Conservation (phyloP, 805 yeast genomes). For the Spathaspora passalidarum region DNA sequence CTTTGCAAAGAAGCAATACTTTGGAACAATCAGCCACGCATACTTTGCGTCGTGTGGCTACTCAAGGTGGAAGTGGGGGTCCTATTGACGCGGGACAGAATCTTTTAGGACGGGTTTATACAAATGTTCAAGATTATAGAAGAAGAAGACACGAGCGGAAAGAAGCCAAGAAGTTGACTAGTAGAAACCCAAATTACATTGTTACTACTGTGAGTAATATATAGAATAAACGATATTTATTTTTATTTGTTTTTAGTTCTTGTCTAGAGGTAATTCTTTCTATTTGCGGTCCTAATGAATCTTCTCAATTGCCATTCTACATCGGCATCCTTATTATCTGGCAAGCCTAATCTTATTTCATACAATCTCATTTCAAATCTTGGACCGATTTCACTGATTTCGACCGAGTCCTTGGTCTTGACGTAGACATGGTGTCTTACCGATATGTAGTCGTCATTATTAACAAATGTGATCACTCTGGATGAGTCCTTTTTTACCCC, state of each 20-base stretch:
- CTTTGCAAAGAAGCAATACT: slow-evolving; percentile 28
- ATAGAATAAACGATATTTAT: not conserved
- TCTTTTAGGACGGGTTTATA: slow-evolving; percentile 10
- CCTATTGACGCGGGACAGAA: slow-evolving; percentile 11
- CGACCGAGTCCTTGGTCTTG: slow-evolving; percentile 82
- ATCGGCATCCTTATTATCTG: slow-evolving; percentile 95
- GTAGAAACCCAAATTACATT: slow-evolving; percentile 3
- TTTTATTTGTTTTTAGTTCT: not conserved
- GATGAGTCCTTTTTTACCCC: slow-evolving; percentile 86
- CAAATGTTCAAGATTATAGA: slow-evolving; percentile 6
- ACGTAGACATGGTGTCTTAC: slow-evolving; percentile 96
- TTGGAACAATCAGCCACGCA: slow-evolving; percentile 15
- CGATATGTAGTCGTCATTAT: slow-evolving; percentile 85
- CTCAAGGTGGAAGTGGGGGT: slow-evolving; percentile 7
- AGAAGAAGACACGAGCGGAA: slow-evolving; percentile 1
- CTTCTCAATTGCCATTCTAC: slow-evolving; percentile 96
- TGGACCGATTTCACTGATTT: slow-evolving; percentile 97
- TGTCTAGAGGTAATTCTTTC: slow-evolving; percentile 75
- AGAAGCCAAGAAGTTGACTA: not conserved
- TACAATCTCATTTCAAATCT: slow-evolving; percentile 94
- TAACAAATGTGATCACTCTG: slow-evolving; percentile 89
- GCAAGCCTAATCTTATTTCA: slow-evolving; percentile 83
- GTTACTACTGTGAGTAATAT: slow-evolving; percentile 6
- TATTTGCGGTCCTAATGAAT: slow-evolving; percentile 90
- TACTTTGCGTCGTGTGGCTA: slow-evolving; percentile 10